These are phyloP conservation scores for Rubia peregrina DNA, from an alignment of 305 asterid species.

Conservation along the genomic window DNA sequence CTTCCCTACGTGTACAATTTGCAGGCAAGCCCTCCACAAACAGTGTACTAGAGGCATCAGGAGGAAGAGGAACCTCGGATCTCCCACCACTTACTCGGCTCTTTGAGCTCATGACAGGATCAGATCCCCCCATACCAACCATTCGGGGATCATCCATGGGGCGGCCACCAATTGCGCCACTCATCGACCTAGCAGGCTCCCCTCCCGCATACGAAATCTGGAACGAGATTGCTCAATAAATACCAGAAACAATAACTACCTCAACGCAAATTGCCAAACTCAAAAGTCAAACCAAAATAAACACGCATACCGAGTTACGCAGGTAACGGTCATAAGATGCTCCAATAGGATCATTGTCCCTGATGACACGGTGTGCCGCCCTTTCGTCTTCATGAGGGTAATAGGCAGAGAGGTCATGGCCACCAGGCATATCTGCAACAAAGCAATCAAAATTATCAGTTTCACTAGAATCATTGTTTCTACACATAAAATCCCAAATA, in stretches of 20 bases:
- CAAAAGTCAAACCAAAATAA: slow-evolving; percentile 6
- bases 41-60: slow-evolving; percentile 59
- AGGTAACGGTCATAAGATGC: slow-evolving; percentile 66
- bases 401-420: slow-evolving; percentile 38
- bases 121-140: slow-evolving; percentile 38
- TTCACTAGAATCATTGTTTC: neutral
- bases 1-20: slow-evolving; percentile 66
- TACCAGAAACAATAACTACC: slow-evolving; percentile 14
- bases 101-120: slow-evolving; percentile 33
- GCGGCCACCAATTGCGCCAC: slow-evolving; percentile 40
- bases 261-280: neutral
- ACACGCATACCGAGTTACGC: slow-evolving; percentile 40
- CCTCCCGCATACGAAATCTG: slow-evolving; percentile 40
- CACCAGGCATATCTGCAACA: slow-evolving; percentile 44
- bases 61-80: slow-evolving; percentile 53
- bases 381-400: slow-evolving; percentile 48
- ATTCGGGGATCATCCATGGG: slow-evolving; percentile 48
- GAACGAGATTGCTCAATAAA: slow-evolving; percentile 28
- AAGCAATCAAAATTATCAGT: neutral
- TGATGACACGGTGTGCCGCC: slow-evolving; percentile 35
- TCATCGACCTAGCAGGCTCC: slow-evolving; percentile 54
- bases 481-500: neutral
- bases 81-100: slow-evolving; percentile 35
- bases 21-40: slow-evolving; percentile 73
- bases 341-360: slow-evolving; percentile 63